Base-by-base conservation (phyloP, 371 early-diverging fungal species). In the Syncephalastrum contaminatum region DNA sequence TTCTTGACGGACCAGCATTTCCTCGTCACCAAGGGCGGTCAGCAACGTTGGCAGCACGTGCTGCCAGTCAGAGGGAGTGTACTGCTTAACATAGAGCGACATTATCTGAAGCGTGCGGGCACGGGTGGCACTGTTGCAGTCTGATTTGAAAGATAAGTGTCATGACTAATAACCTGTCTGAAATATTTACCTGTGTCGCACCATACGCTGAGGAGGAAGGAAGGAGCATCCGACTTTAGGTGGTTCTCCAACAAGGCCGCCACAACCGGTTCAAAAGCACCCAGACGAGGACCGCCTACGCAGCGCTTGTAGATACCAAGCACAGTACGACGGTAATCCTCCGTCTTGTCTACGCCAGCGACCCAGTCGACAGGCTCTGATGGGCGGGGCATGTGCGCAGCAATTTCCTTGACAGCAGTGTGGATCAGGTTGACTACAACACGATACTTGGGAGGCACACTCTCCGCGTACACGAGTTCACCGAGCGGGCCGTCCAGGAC, bases 21-120 rank as follows among this genome's bases (percentile, higher is more conserved):
- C 57, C 2, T 54, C 53, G 59, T 86, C 81, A 4, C 70, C 68
- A 43, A 94, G 72, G 4, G 84, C 75, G 27, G 88, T 73, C 39
- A 95, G 60, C n/a, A 94, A 60, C 1, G 79, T 69, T 8, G 96
- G 95, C 1, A 94, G 62, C 24, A 89, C 51, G n/a, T 92, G 75
- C 72, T 95, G 95, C 72, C 83, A 91, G 63, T 93, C 97, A 6
- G 36, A 30, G 36, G 36, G 36, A 20, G 64, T 43, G 54, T 80
- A 77, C 2, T 82, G 77, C 4, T 65, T 51, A 20, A 91, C 69
- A 41, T 82, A 84, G 4, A 83, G 77, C 40, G 74, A 70, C 27
- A 88, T 80, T 18, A 89, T 75, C 56, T 89, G 82, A 36, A 91
- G 67, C 1, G 86, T 70, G 30, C 87, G 88, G 4, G 84, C 72